Evolutionary conservation across 2,329 filamentous ascomycete genomes (phyloP), one percentile per base, ranked within the genome.

Genomic region (Penicillium sp.): DNA sequence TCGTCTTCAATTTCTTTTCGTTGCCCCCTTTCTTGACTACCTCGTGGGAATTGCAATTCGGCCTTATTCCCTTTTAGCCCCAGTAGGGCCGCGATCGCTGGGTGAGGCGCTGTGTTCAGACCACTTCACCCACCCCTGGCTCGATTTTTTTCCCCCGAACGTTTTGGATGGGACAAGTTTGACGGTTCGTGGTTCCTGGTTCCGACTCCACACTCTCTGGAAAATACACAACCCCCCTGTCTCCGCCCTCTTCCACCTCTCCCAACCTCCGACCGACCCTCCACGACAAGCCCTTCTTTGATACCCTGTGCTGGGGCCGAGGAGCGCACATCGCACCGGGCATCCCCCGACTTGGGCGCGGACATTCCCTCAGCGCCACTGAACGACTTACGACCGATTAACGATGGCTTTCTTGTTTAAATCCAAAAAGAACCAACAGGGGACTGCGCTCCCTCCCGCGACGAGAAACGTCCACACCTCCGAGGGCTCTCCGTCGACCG

Each of bases 341-440:
- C 56, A 53, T 48, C 53, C 46, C 48, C 42, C 46, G 53, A 50
- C 47, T 44, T 54, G 51, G 51, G 40, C 38, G 50, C 52, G 39
- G 41, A 47, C 31, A 46, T 33, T 40, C 31, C 49, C 42, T 40
- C 44, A 56, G 56, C 61, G 50, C 55, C 53, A 49, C 44, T 64
- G 52, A 62, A 70, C 66, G 67, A 70, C 65, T 62, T 63, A 70
- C 61, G 68, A 69, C 52, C 50, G 48, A 57, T 60, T 63, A 60
- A 79, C 72, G 73, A 91, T 91, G 88, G 85, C 88, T 61, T 91
- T 91, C 73, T 80, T 91, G 56, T 91, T 91, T 78, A 90, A 90
- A 72, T 89, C 86, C 50, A 91, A 90, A 75, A 90, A 89, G 74
- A 81, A 83, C 67, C 85, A 87, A 71, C 82, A 84, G 51, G 58